These are phyloP conservation scores for Tolypocladium ophioglossoides DNA, from an alignment of 2,329 filamentous ascomycete species.

Conservation along the genomic window DNA sequence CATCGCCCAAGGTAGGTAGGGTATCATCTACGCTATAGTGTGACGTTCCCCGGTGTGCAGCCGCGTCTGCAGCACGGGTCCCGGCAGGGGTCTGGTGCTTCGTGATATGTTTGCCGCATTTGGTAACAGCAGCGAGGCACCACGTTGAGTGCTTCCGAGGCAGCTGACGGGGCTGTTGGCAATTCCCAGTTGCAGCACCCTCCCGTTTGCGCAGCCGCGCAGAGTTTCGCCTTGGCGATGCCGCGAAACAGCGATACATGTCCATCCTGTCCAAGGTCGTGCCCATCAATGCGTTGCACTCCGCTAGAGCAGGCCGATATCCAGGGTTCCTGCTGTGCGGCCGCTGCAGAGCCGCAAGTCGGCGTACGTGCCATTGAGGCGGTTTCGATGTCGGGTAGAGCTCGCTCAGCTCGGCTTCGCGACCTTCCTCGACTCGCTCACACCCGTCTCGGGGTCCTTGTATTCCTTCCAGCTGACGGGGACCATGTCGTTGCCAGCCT, in stretches of 20 bases:
- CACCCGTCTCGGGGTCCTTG: slow-evolving; percentile 68
- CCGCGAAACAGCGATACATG: too few species aligned
- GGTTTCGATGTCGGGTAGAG: neutral
- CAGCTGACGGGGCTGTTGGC: neutral
- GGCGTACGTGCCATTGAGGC: neutral
- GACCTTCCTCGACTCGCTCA: slow-evolving; percentile 76
- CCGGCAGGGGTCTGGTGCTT: neutral
- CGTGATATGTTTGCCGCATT: neutral
- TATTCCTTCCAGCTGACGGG: slow-evolving; percentile 95
- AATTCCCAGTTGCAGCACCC: neutral
- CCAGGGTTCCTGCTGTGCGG: neutral
- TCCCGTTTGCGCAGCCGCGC: neutral
- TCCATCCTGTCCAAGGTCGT: neutral
- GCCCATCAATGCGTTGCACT: neutral
- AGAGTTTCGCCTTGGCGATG: neutral
- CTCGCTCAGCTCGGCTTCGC: slow-evolving; percentile 71
- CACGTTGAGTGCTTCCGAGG: neutral
- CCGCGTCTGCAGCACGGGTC: neutral
- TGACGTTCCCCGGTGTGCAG: neutral
- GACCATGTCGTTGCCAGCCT: slow-evolving; percentile 81
- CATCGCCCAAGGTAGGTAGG: neutral
- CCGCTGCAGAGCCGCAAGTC: neutral
- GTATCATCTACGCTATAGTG: neutral
- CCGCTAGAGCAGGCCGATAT: neutral
- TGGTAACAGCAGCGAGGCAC: neutral